Conservation (phyloP, 306 rosid species). For the Casuarina glauca region DNA sequence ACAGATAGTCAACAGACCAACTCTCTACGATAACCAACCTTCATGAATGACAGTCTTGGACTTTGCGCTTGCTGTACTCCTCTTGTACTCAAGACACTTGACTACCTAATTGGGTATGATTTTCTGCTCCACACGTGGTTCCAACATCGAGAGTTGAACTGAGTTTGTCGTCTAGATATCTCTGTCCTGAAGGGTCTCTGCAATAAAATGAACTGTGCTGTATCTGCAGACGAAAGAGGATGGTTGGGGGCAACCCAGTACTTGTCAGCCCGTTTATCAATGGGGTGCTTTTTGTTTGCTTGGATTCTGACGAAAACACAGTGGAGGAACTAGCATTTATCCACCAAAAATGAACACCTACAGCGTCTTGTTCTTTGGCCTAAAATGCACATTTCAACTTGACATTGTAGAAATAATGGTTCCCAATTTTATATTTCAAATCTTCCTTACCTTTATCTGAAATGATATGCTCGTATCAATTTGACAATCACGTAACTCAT, state of each 20-base stretch:
- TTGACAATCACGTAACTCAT: too few relatives aligned
- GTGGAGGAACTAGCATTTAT: too few relatives aligned
- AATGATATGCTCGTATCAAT: too few relatives aligned
- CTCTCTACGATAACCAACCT: background rate
- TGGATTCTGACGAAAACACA: too few relatives aligned
- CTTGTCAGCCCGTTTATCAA: background rate
- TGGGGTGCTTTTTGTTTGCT: background rate
- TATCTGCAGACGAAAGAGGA: background rate
- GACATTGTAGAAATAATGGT: too few relatives aligned
- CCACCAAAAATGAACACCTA: too few relatives aligned
- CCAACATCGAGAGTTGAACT: background rate
- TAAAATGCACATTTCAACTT: too few relatives aligned
- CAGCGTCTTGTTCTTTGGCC: too few relatives aligned
- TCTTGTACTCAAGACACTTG: conserved; percentile 4
- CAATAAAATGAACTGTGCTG: background rate
- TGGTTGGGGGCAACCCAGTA: too few relatives aligned
- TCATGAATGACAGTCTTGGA: background rate
- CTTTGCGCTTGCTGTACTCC: background rate
- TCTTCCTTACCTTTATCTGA: too few relatives aligned
- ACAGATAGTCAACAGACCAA: background rate
- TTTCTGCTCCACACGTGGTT: conserved; percentile 13
- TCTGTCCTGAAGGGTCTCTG: background rate
- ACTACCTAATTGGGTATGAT: conserved; percentile 9
- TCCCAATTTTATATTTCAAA: too few relatives aligned
- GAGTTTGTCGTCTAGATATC: background rate